These are phyloP conservation scores for Acanthamoeba lugdunensis DNA, from an alignment of 208 protist genomes.

Conservation along the genomic window DNA sequence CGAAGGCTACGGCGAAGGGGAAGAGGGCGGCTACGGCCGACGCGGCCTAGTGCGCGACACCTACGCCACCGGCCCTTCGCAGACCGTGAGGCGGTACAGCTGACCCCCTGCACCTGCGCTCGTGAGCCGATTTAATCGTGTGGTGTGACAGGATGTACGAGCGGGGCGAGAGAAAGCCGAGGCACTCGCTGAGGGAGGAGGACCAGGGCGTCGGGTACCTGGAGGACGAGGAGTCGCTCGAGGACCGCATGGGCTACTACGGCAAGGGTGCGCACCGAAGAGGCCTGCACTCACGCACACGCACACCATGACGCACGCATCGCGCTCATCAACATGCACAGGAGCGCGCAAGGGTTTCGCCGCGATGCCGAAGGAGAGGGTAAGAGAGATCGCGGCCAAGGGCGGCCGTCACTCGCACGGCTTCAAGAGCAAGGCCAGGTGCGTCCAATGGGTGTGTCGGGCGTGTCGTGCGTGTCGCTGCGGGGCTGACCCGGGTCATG, in stretches of 20 bases:
- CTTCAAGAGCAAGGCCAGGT: slow-evolving; percentile 46
- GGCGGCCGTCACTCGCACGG: slow-evolving; percentile 37
- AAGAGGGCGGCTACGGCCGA: neutral
- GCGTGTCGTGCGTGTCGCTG: neutral
- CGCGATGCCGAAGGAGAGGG: neutral
- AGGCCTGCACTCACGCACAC: neutral
- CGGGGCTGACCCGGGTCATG: neutral
- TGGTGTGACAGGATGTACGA: neutral
- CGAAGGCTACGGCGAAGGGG: neutral
- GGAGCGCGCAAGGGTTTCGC: slow-evolving; percentile 19
- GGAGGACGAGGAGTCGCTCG: neutral
- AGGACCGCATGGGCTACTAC: slow-evolving; percentile 15
- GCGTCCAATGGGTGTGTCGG: too few species aligned
- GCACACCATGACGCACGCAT: neutral
- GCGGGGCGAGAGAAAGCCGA: neutral
- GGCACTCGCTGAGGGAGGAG: slow-evolving; percentile 6
- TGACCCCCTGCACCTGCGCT: too few species aligned
- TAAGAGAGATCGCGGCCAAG: slow-evolving; percentile 1
- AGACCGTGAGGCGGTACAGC: neutral
- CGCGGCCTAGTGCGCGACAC: neutral
- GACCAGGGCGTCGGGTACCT: slow-evolving; percentile 15
- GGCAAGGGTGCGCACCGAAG: neutral
- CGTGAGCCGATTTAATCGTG: neutral
- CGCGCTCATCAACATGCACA: neutral
- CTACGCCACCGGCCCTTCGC: neutral